Percentiles rank a stretch among this genome's conserved stretches.
phyloP scores from a whole-genome alignment of 2,329 filamentous ascomycete species.

The Phyllachora maydis region DNA sequence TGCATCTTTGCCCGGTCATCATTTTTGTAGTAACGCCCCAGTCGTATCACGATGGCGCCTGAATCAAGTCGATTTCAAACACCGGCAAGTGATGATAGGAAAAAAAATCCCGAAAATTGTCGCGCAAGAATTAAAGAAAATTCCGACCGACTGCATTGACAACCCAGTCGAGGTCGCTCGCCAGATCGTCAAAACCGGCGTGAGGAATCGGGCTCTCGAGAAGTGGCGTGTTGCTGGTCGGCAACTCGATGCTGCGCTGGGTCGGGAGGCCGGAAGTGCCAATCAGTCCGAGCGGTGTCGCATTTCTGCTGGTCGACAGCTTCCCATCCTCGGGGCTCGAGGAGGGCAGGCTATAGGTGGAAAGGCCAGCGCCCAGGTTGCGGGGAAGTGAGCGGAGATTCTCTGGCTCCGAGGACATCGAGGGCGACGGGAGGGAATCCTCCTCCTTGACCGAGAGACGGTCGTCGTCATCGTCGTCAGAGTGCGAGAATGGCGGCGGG shows the following conservation, averaged over 20 bases:
- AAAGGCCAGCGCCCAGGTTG: constrained; percentile 10
- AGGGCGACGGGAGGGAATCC: constrained; percentile 11
- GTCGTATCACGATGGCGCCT: too few relatives aligned
- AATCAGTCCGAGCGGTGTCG: constrained; percentile 4
- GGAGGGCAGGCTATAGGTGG: constrained; percentile 26
- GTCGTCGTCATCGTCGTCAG: constrained; percentile 12
- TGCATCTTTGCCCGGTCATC: too few relatives aligned
- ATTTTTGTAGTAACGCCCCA: too few relatives aligned
- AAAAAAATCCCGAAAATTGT: too few relatives aligned
- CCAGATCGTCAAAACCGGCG: constrained; percentile 13
- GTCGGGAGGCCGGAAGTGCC: constrained; percentile 11
- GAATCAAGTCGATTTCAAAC: too few relatives aligned
- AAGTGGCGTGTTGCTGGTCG: constrained; percentile 7
- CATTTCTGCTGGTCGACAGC: constrained; percentile 3
- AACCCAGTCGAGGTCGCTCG: constrained; percentile 29
- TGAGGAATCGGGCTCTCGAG: constrained; percentile 10
- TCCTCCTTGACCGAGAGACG: too few relatives aligned
- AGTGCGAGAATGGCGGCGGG: constrained; percentile 23
- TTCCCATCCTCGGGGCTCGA: constrained; percentile 9
- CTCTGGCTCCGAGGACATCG: too few relatives aligned
- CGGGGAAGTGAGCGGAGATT: too few relatives aligned
- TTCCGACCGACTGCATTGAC: constrained; percentile 21
- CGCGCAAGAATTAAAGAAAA: constrained; percentile 3
- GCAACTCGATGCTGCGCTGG: constrained; percentile 7
- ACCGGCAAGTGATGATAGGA: too few relatives aligned